phyloP scores from a whole-genome alignment of 805 yeast genomes.

The Wickerhamomyces alni region DNA sequence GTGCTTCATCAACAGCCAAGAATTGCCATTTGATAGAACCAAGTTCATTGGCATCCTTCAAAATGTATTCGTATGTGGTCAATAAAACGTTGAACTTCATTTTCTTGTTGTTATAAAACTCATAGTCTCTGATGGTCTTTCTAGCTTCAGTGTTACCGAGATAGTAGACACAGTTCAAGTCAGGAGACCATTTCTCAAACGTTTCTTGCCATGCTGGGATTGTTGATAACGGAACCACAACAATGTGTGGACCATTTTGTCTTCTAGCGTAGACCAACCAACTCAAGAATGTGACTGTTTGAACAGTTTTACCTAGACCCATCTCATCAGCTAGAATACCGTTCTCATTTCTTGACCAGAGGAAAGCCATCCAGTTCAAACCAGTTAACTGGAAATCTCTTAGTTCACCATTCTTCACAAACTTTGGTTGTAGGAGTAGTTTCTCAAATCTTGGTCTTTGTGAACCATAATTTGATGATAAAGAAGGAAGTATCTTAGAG shows the following conservation, averaged over 20 bases:
- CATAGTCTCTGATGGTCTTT: constrained; percentile 74
- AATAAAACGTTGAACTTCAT: constrained; percentile 87
- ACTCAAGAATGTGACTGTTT: constrained; percentile 88
- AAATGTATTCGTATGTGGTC: constrained; percentile 93
- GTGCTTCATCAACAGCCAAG: constrained; percentile 98
- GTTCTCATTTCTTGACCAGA: constrained; percentile 96
- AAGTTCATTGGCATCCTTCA: constrained; percentile 78
- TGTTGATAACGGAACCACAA: constrained; percentile 94
- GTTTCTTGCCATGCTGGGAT: constrained; percentile 99
- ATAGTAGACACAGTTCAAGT: constrained; percentile 85
- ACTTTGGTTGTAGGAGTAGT: constrained; percentile 78
- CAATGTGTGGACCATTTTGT: constrained; percentile 95
- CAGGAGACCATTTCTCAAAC: constrained; percentile 96
- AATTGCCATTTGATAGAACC: constrained; percentile 92
- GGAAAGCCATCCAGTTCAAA: constrained; percentile 98
- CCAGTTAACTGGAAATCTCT: constrained; percentile 98
- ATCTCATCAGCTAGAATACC: constrained; percentile 98
- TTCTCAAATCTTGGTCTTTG: constrained; percentile 88
- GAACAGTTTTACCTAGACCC: constrained; percentile 98
- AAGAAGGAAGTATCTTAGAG: constrained; percentile 78
- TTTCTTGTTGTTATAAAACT: constrained; percentile 69
- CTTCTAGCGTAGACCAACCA: constrained; percentile 94
- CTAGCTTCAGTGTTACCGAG: constrained; percentile 90
- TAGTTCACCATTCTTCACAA: constrained; percentile 83
- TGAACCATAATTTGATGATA: constrained; percentile 69